phyloP scores from a whole-genome alignment of 129 eudicot genomes.

The Oenanthe sinensis region DNA sequence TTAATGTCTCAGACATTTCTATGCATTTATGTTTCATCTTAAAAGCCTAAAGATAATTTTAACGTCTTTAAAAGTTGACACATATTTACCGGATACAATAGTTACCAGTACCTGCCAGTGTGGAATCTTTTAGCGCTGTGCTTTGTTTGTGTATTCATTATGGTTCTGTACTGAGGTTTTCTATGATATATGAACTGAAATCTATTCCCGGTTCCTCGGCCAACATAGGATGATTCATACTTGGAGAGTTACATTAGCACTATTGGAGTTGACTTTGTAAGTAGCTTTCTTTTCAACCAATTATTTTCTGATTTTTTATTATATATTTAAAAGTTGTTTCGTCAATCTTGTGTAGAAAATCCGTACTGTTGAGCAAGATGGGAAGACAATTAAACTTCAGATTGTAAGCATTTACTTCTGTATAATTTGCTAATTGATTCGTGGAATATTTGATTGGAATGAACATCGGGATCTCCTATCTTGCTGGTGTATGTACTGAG shows the following conservation, averaged over 20 bases:
- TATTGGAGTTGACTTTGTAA: conserved; percentile 53
- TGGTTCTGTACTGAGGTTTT: conserved; percentile 2
- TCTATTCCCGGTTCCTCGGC: background rate
- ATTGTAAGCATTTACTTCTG: conserved; percentile 27
- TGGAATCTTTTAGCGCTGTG: background rate
- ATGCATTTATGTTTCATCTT: background rate
- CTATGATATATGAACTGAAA: background rate
- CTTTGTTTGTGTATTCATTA: background rate
- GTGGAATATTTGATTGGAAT: background rate
- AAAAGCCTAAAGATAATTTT: conserved; percentile 1
- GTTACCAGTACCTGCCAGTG: background rate
- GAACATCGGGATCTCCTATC: background rate
- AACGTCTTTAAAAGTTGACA: background rate
- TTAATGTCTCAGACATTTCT: background rate
- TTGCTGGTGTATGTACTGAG: background rate
- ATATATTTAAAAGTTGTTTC: background rate
- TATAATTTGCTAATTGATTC: background rate
- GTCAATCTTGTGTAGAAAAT: conserved; percentile 34
- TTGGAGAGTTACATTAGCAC: conserved; percentile 54
- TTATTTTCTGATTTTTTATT: background rate
- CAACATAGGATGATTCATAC: conserved; percentile 41
- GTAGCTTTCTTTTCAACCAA: background rate
- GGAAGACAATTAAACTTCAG: conserved; percentile 55
- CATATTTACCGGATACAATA: background rate
- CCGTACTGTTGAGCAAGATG: conserved; percentile 66